Evolutionary conservation across 2,329 filamentous ascomycete species (phyloP), one percentile per base, ranked within the genome.

Genomic region (Macrophomina pseudophaseolina): DNA sequence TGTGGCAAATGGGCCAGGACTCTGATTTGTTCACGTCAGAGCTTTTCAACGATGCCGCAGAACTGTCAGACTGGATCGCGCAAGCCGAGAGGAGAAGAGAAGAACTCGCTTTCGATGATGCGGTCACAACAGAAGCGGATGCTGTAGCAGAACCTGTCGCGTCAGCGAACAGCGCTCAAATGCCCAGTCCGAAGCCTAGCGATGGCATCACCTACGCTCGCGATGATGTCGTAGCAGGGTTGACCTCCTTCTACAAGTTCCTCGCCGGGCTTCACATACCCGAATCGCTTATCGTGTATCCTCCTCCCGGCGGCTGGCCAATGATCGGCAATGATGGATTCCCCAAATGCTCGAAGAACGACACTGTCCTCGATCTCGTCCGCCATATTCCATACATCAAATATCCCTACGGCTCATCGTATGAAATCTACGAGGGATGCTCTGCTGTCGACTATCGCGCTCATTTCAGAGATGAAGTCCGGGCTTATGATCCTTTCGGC

Each of bases 191-290:
- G 11, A 46, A 14, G 16, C 44, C 44, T 16, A 16, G 11, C 11
- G n/a, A n/a, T 14, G 44, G n/a, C 12, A 6, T 16, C 11, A 9
- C 52, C 28, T 40, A 14, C 52, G 49, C 58, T 16, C 58, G 33
- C n/a, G 62, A 69, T 18, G 30, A 67, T 33, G 35, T 56, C 14
- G 68, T 69, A 30, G 33, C 49, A 23, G 66, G 66, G 14, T 64
- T 71, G 18, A 64, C 40, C n/a, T 51, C 66, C 59, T 71, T 66
- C 33, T 70, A 69, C 52, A 59, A 46, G 5, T 69, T 68, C 32
- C 66, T 71, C 38, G 64, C 62, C 4, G 68, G 3, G 18, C 52
- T 70, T 23, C 68, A 69, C 33, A 66, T 70, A 23, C 64, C 54
- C 6, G 46, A 35, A 18, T 68, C 66, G 28, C 38, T 51, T 2